A percentile compares a stretch with the other conserved stretches of the same genome.
phyloP scores from a whole-genome alignment of 768 basidiomycete genomes.

The Rhizopogon sp. region DNA sequence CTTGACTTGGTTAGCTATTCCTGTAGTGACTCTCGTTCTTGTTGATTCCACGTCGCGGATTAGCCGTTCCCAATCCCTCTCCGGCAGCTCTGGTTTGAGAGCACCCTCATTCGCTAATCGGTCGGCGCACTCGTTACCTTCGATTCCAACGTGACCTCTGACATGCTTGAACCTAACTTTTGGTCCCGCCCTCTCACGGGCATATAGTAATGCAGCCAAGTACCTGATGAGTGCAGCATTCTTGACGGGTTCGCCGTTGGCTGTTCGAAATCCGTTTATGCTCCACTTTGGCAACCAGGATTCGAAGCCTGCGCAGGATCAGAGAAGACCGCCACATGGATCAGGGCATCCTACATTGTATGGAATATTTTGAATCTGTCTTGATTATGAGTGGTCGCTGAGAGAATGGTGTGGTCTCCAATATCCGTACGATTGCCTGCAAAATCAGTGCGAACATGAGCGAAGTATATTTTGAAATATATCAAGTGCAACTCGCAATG shows the following conservation, averaged over 20 bases:
- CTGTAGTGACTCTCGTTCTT: too few relatives aligned
- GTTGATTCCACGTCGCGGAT: background rate
- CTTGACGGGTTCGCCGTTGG: constrained; percentile 55
- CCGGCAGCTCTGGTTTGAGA: constrained; percentile 30
- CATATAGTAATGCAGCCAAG: constrained; percentile 54
- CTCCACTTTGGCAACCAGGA: constrained; percentile 71
- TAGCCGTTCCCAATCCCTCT: constrained; percentile 54
- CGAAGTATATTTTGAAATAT: background rate
- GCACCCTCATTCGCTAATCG: constrained; percentile 59
- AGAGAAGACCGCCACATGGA: background rate
- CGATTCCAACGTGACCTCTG: constrained; percentile 69
- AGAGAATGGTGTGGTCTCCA: constrained; percentile 64
- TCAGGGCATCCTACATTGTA: constrained; percentile 50
- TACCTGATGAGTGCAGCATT: constrained; percentile 72
- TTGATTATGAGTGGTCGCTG: constrained; percentile 64
- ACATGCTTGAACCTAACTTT: constrained; percentile 65
- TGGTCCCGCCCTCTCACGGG: constrained; percentile 47
- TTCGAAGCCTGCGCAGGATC: constrained; percentile 50
- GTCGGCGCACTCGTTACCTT: constrained; percentile 89
- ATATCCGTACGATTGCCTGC: constrained; percentile 78
- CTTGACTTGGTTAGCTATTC: background rate
- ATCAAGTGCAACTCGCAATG: constrained; percentile 41
- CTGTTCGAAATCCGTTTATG: constrained; percentile 42
- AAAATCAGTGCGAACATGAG: background rate
- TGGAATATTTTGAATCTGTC: constrained; percentile 83